These are phyloP conservation scores for Clitopilus passeckerianus DNA, from an alignment of 768 basidiomycete genomes.

Conservation along the genomic window DNA sequence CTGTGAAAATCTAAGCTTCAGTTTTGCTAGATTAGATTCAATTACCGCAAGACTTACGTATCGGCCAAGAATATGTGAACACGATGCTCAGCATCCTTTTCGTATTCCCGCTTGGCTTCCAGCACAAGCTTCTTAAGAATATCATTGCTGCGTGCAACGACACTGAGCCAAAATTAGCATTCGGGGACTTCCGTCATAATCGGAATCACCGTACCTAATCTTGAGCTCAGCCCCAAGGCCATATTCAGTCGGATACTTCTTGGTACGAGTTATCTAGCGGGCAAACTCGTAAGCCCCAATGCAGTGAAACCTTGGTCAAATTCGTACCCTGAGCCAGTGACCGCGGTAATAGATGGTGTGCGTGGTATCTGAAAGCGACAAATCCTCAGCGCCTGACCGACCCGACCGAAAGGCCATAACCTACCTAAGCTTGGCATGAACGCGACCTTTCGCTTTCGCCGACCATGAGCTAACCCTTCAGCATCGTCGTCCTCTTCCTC, in stretches of 20 bases:
- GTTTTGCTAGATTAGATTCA: not conserved
- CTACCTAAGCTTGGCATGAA: slow-evolving; percentile 84
- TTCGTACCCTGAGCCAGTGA: slow-evolving; percentile 75
- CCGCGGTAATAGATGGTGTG: slow-evolving; percentile 89
- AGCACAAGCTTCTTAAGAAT: slow-evolving; percentile 83
- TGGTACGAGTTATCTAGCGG: slow-evolving; percentile 71
- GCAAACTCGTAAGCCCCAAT: slow-evolving; percentile 10
- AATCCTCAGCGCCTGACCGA: slow-evolving; percentile 1
- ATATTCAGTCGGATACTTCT: slow-evolving; percentile 65
- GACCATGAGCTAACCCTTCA: slow-evolving; percentile 57
- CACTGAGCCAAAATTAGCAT: slow-evolving; percentile 37
- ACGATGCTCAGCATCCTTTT: slow-evolving; percentile 87
- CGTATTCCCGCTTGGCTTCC: slow-evolving; percentile 84
- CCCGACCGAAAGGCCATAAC: slow-evolving; percentile 8
- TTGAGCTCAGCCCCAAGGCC: slow-evolving; percentile 71
- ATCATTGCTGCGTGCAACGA: slow-evolving; percentile 84
- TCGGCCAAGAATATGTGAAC: slow-evolving; percentile 89
- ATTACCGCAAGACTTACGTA: slow-evolving; percentile 49
- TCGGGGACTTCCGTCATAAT: slow-evolving; percentile 11
- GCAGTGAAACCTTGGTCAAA: slow-evolving; percentile 5
- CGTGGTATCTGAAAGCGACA: slow-evolving; percentile 56
- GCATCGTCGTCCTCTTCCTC: slow-evolving; percentile 44
- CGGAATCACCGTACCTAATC: slow-evolving; percentile 53
- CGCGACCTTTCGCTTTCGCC: slow-evolving; percentile 72
- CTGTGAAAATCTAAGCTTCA: slow-evolving; percentile 23